These are phyloP conservation scores for Sclerotinia spermophila DNA, from an alignment of 2,329 filamentous ascomycete species.

Conservation along the genomic window DNA sequence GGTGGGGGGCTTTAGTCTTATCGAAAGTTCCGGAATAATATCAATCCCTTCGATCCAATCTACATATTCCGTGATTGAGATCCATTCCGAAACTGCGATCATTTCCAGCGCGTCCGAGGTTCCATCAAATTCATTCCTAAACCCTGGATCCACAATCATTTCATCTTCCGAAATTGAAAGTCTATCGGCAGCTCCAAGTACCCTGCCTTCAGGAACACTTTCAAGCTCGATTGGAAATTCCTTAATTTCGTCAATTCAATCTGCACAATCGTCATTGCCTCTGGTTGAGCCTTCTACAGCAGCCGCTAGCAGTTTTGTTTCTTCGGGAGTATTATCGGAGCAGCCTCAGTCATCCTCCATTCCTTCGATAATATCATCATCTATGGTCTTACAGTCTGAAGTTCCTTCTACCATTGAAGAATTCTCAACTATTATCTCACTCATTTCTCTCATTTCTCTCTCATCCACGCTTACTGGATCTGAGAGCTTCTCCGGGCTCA, in stretches of 20 bases:
- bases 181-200: not conserved
- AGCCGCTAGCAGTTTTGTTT: not conserved
- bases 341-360: not conserved
- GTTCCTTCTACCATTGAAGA: not conserved
- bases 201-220: not conserved
- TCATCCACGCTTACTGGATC: not conserved
- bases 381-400: not conserved
- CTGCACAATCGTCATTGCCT: not conserved
- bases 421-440: not conserved
- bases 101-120: not conserved
- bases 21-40: not conserved
- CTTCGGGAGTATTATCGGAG: not conserved
- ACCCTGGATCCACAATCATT: not conserved
- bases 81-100: not conserved
- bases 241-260: not conserved
- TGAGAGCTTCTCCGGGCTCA: not conserved
- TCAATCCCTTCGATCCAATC: not conserved
- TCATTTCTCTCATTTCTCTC: not conserved
- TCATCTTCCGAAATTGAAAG: not conserved
- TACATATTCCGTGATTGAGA: not conserved
- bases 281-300: not conserved
- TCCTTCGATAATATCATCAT: not conserved
- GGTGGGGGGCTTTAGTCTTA: not conserved
- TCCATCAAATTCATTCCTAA: not conserved
- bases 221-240: not conserved